A percentile compares a stretch with the other conserved stretches of the same genome.
phyloP scores from a whole-genome alignment of 2,329 filamentous ascomycete genomes.

The Bipolaris bicolor region DNA sequence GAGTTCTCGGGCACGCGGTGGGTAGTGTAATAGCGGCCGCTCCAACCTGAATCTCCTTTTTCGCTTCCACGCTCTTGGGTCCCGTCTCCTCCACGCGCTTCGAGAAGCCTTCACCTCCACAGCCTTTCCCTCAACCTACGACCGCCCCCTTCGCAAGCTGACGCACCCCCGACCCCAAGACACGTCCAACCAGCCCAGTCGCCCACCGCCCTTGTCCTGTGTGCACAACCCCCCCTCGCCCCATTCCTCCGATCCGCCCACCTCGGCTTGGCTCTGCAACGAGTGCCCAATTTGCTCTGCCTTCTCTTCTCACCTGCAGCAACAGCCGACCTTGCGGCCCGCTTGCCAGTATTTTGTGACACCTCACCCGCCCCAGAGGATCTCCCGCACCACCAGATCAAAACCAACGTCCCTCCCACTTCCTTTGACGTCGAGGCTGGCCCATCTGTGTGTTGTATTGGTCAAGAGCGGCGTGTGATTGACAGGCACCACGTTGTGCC shows the following conservation, averaged over 20 bases:
- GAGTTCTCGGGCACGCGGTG: slow-evolving; percentile 32
- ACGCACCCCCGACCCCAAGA: not conserved
- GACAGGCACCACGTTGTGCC: slow-evolving; percentile 34
- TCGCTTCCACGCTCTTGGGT: slow-evolving; percentile 43
- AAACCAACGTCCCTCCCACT: not conserved
- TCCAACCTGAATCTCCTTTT: slow-evolving; percentile 43
- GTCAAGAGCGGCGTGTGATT: slow-evolving; percentile 34
- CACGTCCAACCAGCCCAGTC: not conserved
- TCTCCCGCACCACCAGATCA: slow-evolving; percentile 30
- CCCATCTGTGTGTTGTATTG: slow-evolving; percentile 21
- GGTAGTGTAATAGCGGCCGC: slow-evolving; percentile 44
- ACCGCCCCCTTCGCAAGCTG: not conserved
- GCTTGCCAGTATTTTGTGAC: slow-evolving; percentile 36
- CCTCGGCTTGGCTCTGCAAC: slow-evolving; percentile 18
- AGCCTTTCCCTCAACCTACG: slow-evolving; percentile 13
- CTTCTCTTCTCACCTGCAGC: slow-evolving; percentile 36
- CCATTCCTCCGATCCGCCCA: slow-evolving; percentile 2
- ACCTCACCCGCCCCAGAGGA: slow-evolving; percentile 36
- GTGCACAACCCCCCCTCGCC: slow-evolving; percentile 4
- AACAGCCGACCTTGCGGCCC: slow-evolving; percentile 39
- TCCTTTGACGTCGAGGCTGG: slow-evolving; percentile 7
- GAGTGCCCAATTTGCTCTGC: slow-evolving; percentile 22
- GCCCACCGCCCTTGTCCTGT: slow-evolving; percentile 3
- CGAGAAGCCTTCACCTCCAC: slow-evolving; percentile 35
- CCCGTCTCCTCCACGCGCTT: slow-evolving; percentile 42